These are phyloP conservation scores for Calonectria pteridis DNA, from an alignment of 2,329 filamentous ascomycete species.

Conservation along the genomic window DNA sequence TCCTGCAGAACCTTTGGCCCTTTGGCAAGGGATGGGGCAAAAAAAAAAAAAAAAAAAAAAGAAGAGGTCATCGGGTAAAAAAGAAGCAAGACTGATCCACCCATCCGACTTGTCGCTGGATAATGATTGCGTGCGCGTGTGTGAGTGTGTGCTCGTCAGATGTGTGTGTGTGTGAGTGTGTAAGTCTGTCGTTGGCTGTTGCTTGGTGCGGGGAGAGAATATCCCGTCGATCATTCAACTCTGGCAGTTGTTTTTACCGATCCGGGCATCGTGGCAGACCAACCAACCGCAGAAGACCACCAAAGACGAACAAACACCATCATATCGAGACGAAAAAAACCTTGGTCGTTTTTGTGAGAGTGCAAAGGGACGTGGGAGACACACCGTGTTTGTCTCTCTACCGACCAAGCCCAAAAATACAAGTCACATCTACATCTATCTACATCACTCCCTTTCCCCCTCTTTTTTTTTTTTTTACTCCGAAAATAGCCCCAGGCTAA, in stretches of 20 bases:
- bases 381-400: background rate
- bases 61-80: background rate
- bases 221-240: too few species aligned
- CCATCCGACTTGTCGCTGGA: background rate
- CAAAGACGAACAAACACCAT: background rate
- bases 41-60: too few species aligned
- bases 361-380: background rate
- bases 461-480: too few species aligned
- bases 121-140: background rate
- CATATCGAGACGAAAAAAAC: too few species aligned
- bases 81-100: background rate
- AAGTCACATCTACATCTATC: background rate
- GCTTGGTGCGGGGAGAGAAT: too few species aligned
- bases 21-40: background rate
- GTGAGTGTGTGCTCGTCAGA: background rate
- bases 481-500: background rate
- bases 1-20: background rate
- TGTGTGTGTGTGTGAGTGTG: background rate
- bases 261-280: background rate
- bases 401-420: background rate
- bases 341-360: too few species aligned
- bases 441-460: background rate
- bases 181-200: background rate
- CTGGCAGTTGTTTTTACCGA: background rate
- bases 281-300: too few species aligned